Percentiles rank a stretch among this genome's conserved stretches.
Evolutionary conservation across 2,329 filamentous ascomycete species (phyloP).

Genomic region (Alternaria alternata): DNA sequence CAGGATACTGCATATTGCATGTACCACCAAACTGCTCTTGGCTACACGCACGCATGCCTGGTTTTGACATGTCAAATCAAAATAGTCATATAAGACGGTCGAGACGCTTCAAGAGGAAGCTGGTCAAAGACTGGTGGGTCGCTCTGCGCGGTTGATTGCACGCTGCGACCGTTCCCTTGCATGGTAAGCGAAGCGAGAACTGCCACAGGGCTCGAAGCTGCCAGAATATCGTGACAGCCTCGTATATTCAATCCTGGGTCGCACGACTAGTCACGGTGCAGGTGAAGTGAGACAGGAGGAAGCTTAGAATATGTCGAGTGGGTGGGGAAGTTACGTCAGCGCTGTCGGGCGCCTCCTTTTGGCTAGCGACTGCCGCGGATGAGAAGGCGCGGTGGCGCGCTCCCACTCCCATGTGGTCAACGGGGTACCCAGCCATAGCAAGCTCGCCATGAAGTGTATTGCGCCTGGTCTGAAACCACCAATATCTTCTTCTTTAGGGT

Average conservation of each 20-base stretch:
- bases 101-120: not conserved
- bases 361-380: not conserved
- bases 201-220: not conserved
- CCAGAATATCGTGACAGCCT: not conserved
- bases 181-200: not conserved
- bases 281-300: no score
- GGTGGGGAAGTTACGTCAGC: constrained; percentile 17
- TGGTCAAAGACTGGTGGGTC: not conserved
- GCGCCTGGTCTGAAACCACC: not conserved
- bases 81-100: not conserved
- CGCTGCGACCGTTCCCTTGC: not conserved
- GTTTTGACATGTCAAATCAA: not conserved
- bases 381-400: not conserved
- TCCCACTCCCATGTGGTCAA: not conserved
- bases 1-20: not conserved
- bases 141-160: not conserved
- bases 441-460: not conserved
- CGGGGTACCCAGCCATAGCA: not conserved
- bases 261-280: not conserved
- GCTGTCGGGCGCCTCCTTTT: not conserved
- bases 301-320: not conserved
- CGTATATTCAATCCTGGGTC: not conserved
- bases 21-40: not conserved
- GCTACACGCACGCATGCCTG: no score
- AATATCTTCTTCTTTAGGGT: not conserved